phyloP scores from a whole-genome alignment of 352 stramenopile species.

The Pythium biforme region DNA sequence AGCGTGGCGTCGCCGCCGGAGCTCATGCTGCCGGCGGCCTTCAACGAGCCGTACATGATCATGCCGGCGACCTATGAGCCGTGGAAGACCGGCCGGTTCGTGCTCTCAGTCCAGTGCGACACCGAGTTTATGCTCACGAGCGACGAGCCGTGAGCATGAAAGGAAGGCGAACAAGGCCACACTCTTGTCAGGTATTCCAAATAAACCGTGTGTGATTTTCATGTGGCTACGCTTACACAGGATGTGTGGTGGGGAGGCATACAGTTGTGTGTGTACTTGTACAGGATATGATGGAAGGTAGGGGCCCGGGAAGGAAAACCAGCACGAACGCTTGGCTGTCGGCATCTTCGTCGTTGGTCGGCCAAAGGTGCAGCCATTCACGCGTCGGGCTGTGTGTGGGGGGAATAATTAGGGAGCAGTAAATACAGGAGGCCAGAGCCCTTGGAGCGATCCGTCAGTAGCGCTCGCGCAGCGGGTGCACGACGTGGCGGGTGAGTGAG shows the following conservation, averaged over 20 bases:
- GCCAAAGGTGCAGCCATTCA: too few relatives aligned
- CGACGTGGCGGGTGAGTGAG: neutral
- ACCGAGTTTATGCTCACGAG: slow-evolving; percentile 71
- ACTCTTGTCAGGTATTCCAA: neutral
- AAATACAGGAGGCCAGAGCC: neutral
- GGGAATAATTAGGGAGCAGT: slow-evolving; percentile 7
- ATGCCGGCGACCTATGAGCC: slow-evolving; percentile 89
- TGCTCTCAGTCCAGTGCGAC: slow-evolving; percentile 82
- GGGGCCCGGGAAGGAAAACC: neutral
- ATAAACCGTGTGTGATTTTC: neutral
- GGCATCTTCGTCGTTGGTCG: too few relatives aligned
- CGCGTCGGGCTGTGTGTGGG: neutral
- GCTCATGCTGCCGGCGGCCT: slow-evolving; percentile 57
- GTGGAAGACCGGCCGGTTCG: slow-evolving; percentile 72
- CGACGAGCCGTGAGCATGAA: slow-evolving; percentile 28
- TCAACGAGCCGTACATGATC: slow-evolving; percentile 85
- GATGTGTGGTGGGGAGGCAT: neutral
- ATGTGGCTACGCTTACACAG: neutral
- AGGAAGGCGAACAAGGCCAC: neutral
- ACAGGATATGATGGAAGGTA: too few relatives aligned
- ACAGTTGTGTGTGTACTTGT: neutral
- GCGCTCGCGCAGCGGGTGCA: neutral
- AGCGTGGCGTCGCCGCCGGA: slow-evolving; percentile 65
- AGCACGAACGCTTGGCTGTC: too few relatives aligned
- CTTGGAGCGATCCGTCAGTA: neutral